phyloP scores from a whole-genome alignment of 768 basidiomycete genomes.

The Agaricus bisporus region DNA sequence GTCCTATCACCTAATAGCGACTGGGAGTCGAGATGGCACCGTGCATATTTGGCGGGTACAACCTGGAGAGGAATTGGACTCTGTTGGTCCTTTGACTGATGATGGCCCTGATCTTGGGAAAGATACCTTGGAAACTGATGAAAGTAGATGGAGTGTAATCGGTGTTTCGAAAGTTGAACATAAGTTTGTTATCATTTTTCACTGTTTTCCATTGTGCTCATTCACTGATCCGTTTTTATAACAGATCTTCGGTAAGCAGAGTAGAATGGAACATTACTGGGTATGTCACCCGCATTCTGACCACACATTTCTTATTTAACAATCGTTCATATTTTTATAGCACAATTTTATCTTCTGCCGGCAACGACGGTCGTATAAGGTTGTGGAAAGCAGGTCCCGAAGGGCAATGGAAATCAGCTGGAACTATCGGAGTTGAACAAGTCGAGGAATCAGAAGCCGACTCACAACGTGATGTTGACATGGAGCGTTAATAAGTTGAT shows the following conservation, averaged over 20 bases:
- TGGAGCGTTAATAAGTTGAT: conserved; percentile 22
- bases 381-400: conserved; percentile 83
- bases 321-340: conserved; percentile 26
- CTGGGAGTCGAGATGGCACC: conserved; percentile 80
- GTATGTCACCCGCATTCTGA: conserved; percentile 27
- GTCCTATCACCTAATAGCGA: conserved; percentile 91
- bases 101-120: conserved; percentile 11
- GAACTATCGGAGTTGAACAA: conserved; percentile 78
- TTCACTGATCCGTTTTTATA: neutral
- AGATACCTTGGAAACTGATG: conserved; percentile 35
- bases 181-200: conserved; percentile 37
- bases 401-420: conserved; percentile 80
- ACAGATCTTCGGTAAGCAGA: conserved; percentile 66
- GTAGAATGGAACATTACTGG: conserved; percentile 96
- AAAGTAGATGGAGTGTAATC: conserved; percentile 62
- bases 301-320: neutral
- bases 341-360: conserved; percentile 76
- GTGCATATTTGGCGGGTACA: conserved; percentile 87
- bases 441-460: conserved; percentile 35
- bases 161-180: conserved; percentile 86
- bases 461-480: conserved; percentile 33
- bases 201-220: neutral
- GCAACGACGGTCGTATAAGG: conserved; percentile 77
- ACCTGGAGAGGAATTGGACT: conserved; percentile 43
- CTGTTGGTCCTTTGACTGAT: neutral